Evolutionary conservation across 495 filamentous ascomycete species (phyloP).

Genomic region (Coniosporium apollinis): DNA sequence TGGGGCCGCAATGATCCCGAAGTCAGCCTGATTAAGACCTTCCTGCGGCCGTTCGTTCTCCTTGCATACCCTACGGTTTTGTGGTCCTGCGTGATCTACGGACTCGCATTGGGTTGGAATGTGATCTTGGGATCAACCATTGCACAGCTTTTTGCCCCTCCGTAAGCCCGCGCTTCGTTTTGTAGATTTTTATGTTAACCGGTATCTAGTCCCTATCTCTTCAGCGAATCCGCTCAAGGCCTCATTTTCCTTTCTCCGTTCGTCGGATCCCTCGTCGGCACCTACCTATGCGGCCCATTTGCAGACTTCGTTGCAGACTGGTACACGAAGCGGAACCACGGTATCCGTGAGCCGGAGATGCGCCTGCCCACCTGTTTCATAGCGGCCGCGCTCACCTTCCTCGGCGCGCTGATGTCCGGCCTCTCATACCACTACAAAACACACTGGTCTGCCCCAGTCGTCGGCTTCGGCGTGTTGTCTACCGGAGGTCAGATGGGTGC

Average conservation of each 20-base stretch:
- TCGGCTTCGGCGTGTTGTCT: background rate
- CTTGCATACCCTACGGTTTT: background rate
- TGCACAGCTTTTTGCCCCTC: background rate
- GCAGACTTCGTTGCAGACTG: background rate
- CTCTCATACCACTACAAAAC: conserved; percentile 38
- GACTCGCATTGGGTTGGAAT: background rate
- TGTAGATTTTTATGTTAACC: background rate
- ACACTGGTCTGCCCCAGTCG: conserved; percentile 36
- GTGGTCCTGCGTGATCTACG: background rate
- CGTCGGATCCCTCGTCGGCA: background rate
- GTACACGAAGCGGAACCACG: conserved; percentile 25
- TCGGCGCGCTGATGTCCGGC: conserved; percentile 44
- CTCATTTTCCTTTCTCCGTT: background rate
- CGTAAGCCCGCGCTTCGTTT: background rate
- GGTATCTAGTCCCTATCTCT: background rate
- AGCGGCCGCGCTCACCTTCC: conserved; percentile 26
- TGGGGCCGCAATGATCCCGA: background rate
- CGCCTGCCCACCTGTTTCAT: conserved; percentile 33
- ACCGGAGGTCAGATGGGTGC: background rate
- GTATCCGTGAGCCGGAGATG: conserved; percentile 40
- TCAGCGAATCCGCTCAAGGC: background rate
- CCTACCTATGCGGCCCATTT: background rate
- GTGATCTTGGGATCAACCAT: background rate
- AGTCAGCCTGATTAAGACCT: background rate
- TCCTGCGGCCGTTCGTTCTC: background rate